Percentiles rank a stretch among this genome's conserved stretches.
These are phyloP conservation scores for Botrytis fabae DNA, from an alignment of 2,329 filamentous ascomycete species.

Conservation along the genomic window DNA sequence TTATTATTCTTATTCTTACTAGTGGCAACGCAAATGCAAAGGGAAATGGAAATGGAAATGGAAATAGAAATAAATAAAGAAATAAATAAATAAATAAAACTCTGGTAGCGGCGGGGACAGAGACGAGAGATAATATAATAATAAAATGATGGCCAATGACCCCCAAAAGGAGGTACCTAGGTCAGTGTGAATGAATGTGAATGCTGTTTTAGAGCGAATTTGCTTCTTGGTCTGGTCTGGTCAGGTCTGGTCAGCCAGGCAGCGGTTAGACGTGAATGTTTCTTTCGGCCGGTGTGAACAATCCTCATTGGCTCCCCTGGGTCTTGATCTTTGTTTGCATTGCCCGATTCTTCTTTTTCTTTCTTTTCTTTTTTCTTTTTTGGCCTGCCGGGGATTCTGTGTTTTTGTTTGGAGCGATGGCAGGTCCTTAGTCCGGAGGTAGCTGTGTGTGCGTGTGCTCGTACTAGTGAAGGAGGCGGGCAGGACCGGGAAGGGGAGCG, in stretches of 20 bases:
- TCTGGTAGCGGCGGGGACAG: background rate
- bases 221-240: background rate
- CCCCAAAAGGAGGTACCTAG: background rate
- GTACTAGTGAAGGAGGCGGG: background rate
- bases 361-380: background rate
- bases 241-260: background rate
- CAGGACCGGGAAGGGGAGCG: slow-evolving; percentile 1
- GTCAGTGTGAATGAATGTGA: background rate
- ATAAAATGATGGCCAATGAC: background rate
- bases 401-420: background rate
- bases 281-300: background rate
- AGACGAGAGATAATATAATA: background rate
- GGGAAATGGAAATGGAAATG: background rate
- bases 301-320: slow-evolving; percentile 10
- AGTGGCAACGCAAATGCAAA: too few relatives aligned
- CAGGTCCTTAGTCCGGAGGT: background rate
- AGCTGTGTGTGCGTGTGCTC: background rate
- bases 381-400: background rate
- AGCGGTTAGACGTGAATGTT: slow-evolving; percentile 20
- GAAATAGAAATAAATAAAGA: background rate
- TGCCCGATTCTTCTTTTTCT: background rate
- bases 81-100: background rate
- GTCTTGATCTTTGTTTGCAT: slow-evolving; percentile 13
- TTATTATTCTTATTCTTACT: too few relatives aligned
- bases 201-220: background rate